Conservation (phyloP, 129 eudicot genomes). For the Kitagawia praeruptora region DNA sequence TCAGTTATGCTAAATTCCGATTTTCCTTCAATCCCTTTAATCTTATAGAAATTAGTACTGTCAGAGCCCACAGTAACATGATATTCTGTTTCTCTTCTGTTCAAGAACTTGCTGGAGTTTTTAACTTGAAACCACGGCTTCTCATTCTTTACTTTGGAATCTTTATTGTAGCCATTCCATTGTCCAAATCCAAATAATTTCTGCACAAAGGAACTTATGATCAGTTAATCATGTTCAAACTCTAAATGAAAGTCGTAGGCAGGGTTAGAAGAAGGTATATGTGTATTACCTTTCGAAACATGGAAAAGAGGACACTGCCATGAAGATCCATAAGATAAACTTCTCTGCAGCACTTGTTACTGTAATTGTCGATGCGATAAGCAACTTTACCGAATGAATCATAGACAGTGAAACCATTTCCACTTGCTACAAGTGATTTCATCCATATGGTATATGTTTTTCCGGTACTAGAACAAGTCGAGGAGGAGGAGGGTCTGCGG, state of each 20-base stretch:
- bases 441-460: constrained; percentile 62
- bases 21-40: constrained; percentile 24
- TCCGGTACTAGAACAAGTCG: constrained; percentile 18
- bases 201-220: constrained; percentile 21
- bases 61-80: constrained; percentile 38
- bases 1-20: constrained; percentile 36
- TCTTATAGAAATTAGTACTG: constrained; percentile 31
- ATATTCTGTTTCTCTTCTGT: constrained; percentile 17
- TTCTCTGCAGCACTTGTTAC: constrained; percentile 37
- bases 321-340: constrained; percentile 63
- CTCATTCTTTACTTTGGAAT: constrained; percentile 24
- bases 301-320: constrained; percentile 57
- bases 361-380: constrained; percentile 72
- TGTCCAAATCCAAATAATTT: constrained; percentile 33
- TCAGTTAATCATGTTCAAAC: background rate
- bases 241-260: background rate
- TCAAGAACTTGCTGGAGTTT: constrained; percentile 16
- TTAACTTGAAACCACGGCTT: constrained; percentile 51
- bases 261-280: too few species aligned
- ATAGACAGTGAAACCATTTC: constrained; percentile 72
- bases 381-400: constrained; percentile 54
- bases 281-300: constrained; percentile 42
- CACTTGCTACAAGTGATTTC: constrained; percentile 67
- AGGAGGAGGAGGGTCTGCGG: constrained; percentile 20
- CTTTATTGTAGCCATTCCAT: constrained; percentile 56